Evolutionary conservation across 208 protist species (phyloP).

Genomic region (Tritrichomonas musculus): DNA sequence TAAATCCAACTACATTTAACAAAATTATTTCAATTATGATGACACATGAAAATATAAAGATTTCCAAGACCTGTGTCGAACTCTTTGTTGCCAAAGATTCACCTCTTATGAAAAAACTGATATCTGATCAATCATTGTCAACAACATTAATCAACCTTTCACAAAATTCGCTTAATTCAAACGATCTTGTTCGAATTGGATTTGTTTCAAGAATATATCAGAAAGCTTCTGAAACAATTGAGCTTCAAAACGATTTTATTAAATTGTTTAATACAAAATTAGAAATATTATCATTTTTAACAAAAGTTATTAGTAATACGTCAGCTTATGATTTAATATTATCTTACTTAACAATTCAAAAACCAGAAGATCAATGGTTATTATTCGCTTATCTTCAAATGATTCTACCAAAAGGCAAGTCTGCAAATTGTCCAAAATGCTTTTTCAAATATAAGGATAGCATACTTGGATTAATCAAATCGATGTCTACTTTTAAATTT

Average conservation of each 20-base stretch:
- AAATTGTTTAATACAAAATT: not conserved
- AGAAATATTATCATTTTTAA: not conserved
- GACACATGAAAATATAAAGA: not conserved
- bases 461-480: too few relatives aligned
- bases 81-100: not conserved
- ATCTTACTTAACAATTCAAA: not conserved
- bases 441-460: too few relatives aligned
- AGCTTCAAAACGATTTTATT: not conserved
- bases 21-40: too few relatives aligned
- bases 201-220: not conserved
- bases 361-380: not conserved
- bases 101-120: not conserved
- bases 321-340: not conserved
- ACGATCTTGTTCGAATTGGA: not conserved
- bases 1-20: too few relatives aligned
- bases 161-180: not conserved
- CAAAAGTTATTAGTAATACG: not conserved
- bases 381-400: not conserved
- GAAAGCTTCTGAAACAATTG: not conserved
- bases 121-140: not conserved
- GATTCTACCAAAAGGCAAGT: not conserved
- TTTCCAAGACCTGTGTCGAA: not conserved
- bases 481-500: too few relatives aligned
- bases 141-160: not conserved
- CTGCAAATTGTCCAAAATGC: not conserved